phyloP scores from a whole-genome alignment of 257 asterid species.

The Vinca minor region DNA sequence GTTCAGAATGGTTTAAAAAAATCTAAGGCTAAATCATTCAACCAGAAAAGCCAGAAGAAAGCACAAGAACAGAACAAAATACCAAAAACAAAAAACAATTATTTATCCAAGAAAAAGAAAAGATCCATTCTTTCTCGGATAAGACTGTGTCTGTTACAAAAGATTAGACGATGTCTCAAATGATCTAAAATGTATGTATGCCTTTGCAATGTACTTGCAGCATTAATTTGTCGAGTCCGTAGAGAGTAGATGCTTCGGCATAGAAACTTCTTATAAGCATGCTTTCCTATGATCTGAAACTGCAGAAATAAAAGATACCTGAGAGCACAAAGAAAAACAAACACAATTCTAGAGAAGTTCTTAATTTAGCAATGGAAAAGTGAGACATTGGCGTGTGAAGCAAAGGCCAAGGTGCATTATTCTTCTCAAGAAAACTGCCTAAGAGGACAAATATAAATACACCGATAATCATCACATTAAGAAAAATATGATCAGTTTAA shows the following conservation, averaged over 20 bases:
- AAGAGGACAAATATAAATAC: neutral
- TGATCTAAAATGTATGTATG: slow-evolving; percentile 9
- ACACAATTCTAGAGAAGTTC: neutral
- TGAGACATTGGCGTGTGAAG: neutral
- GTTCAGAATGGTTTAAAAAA: neutral
- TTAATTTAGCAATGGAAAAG: neutral
- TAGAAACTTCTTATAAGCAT: neutral
- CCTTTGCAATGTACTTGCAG: neutral
- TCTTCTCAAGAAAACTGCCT: neutral
- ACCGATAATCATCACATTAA: neutral
- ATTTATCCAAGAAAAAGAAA: slow-evolving; percentile 8
- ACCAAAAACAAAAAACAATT: neutral
- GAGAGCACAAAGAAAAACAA: neutral
- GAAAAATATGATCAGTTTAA: neutral
- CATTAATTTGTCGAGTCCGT: neutral
- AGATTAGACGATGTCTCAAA: slow-evolving; percentile 3
- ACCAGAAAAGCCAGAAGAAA: neutral
- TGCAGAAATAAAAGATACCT: neutral
- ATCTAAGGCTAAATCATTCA: neutral
- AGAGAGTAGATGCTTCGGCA: slow-evolving; percentile 2
- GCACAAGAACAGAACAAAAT: neutral
- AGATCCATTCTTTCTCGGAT: slow-evolving; percentile 9
- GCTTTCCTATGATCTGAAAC: neutral
- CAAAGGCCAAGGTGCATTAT: neutral
- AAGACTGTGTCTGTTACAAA: slow-evolving; percentile 11